Conservation (phyloP, 345 rosid species). For the Fremontodendron californicum region DNA sequence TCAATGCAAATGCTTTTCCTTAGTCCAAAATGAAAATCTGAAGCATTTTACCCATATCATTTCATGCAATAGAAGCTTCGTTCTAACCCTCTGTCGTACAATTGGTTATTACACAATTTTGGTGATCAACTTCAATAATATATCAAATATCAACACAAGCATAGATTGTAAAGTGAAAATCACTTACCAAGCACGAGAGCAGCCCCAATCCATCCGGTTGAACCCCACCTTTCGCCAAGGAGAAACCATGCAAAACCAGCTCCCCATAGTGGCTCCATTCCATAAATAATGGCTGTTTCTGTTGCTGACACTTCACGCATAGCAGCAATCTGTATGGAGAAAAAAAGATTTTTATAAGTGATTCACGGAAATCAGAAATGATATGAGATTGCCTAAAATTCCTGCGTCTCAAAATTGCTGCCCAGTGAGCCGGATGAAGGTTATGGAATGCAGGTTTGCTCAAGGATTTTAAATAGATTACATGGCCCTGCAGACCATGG, state of each 20-base stretch:
- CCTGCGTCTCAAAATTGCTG: neutral
- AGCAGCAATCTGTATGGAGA: constrained; percentile 43
- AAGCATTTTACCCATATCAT: neutral
- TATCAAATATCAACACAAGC: neutral
- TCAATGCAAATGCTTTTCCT: neutral
- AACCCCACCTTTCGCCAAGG: constrained; percentile 66
- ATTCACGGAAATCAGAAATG: neutral
- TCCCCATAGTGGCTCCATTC: constrained; percentile 71
- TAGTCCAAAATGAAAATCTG: neutral
- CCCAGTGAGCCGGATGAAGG: neutral
- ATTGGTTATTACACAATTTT: neutral
- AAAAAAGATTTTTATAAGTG: neutral
- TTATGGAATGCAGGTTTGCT: neutral
- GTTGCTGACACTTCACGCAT: constrained; percentile 60
- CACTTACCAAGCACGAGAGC: constrained; percentile 52
- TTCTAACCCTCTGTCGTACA: neutral
- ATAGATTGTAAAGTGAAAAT: neutral
- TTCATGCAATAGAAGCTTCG: neutral
- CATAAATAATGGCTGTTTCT: constrained; percentile 56
- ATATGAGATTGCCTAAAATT: neutral
- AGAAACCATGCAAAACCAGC: constrained; percentile 73
- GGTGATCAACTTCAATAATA: neutral
- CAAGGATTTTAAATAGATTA: neutral
- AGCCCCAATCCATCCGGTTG: constrained; percentile 60
- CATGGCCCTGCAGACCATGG: neutral